Percentiles rank a stretch among this genome's conserved stretches.
phyloP scores from a whole-genome alignment of 192 early-diverging fungal species.

The Linnemannia exigua region DNA sequence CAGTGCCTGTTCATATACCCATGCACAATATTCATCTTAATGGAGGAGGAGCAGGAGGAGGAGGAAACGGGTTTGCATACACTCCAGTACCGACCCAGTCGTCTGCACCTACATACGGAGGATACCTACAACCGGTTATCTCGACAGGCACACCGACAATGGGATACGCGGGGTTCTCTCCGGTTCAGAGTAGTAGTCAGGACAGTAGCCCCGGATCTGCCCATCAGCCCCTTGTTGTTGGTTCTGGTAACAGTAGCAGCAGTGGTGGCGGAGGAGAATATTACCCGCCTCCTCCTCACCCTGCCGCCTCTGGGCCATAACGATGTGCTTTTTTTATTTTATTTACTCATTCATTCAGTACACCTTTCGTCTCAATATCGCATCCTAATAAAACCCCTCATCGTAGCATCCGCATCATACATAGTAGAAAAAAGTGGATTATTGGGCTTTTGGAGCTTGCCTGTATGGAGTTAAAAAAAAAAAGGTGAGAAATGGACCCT shows the following conservation, averaged over 20 bases:
- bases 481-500: too few relatives aligned
- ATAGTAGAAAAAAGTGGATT: too few relatives aligned
- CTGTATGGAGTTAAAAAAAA: too few relatives aligned
- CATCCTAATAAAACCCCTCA: too few relatives aligned
- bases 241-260: not conserved
- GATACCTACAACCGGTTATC: not conserved
- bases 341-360: too few relatives aligned
- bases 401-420: too few relatives aligned
- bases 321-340: not conserved
- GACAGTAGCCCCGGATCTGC: not conserved
- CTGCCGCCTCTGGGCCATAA: constrained; percentile 1
- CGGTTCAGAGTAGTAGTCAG: not conserved
- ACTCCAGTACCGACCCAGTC: not conserved
- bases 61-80: not conserved
- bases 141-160: not conserved
- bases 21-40: not conserved
- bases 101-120: not conserved
- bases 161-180: not conserved
- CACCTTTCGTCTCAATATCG: too few relatives aligned
- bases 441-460: too few relatives aligned
- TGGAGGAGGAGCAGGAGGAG: too few relatives aligned
- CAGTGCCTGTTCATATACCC: not conserved
- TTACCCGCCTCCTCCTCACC: not conserved
- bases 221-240: not conserved
- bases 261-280: not conserved